Evolutionary conservation across 1,284 basidiomycete species (phyloP), one percentile per base, ranked within the genome.

Genomic region (Gymnopus androsaceus): DNA sequence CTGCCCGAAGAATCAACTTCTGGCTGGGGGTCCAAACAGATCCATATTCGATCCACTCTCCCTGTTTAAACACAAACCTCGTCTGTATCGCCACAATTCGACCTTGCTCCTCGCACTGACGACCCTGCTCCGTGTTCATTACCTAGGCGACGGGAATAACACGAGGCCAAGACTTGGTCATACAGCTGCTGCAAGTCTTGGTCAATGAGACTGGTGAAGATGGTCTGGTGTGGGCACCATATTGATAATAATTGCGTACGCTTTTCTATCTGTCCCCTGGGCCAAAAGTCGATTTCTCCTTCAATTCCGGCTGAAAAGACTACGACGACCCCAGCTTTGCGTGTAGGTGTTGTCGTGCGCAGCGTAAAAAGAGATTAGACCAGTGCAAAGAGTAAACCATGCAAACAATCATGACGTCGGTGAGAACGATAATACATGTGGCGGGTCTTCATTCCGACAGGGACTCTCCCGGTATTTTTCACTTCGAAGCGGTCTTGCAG

Each of bases 1-100:
- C 87, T 92, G 14, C 94, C 89, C 2, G 87, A 83, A 65, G 85
- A 33, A 96, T 88, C 55, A 96, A 72, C 28, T 90, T 89, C 9
- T 95, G 81, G 64, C 85, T 88, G 56, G 92, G 89, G 60, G n/a
- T n/a, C 93, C 84, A 37, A 92, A 70, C 17, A 98, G 73, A 65
- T 96, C 94, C 81, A 98, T 87, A 64, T 96, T n/a, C 93, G 60
- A 92, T 84, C 41, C 80, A 74, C 66, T 92, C 87, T 23, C 91
- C 90, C 27, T 80, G 78, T 69, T 93, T 93, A 74, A 91, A 92
- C 7, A 87, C 77, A 94, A 71, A 59, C 88, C 85, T 8, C 87
- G 83, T 65, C 92, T 91, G 65, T 91, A 91, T 47, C 81, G 80
- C 90, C 92, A 94, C 34, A 96, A 69, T 60, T 92, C 87, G 9